These are phyloP conservation scores for Fusarium siculi DNA, from an alignment of 2,329 filamentous ascomycete genomes.

Conservation along the genomic window DNA sequence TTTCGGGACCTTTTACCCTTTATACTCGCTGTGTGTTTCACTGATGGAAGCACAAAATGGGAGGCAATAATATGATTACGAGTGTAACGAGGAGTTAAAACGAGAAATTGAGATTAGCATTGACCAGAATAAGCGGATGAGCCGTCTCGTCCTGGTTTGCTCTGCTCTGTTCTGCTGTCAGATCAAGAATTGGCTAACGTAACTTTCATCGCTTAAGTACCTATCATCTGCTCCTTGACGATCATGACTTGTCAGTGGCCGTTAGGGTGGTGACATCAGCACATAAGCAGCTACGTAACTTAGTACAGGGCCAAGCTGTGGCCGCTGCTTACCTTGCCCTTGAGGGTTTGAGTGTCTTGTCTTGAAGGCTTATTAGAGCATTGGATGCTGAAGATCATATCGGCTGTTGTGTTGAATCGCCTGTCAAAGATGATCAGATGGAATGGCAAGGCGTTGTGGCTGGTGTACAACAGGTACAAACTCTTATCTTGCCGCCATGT, in stretches of 20 bases:
- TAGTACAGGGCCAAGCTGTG: constrained; percentile 4
- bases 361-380: constrained; percentile 6
- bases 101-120: not conserved
- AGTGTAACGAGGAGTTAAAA: not conserved
- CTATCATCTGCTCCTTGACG: not conserved
- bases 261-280: constrained; percentile 34
- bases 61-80: constrained; percentile 1
- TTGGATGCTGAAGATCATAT: not conserved
- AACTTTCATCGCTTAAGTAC: not conserved
- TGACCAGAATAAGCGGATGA: constrained; percentile 5
- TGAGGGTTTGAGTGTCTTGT: constrained; percentile 1
- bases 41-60: not conserved
- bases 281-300: constrained; percentile 20
- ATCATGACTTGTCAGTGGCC: constrained; percentile 28
- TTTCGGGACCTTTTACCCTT: constrained; percentile 20
- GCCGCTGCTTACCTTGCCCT: constrained; percentile 28
- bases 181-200: constrained; percentile 23
- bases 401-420: not conserved
- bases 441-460: constrained; percentile 15
- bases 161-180: constrained; percentile 15
- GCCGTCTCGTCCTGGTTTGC: not conserved
- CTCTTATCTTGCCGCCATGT: constrained; percentile 9
- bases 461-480: constrained; percentile 5
- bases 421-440: constrained; percentile 10
- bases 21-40: constrained; percentile 32